Evolutionary conservation across 805 yeast species (phyloP), one percentile per base, ranked within the genome.

Genomic region (Saccharomyces paradoxus): DNA sequence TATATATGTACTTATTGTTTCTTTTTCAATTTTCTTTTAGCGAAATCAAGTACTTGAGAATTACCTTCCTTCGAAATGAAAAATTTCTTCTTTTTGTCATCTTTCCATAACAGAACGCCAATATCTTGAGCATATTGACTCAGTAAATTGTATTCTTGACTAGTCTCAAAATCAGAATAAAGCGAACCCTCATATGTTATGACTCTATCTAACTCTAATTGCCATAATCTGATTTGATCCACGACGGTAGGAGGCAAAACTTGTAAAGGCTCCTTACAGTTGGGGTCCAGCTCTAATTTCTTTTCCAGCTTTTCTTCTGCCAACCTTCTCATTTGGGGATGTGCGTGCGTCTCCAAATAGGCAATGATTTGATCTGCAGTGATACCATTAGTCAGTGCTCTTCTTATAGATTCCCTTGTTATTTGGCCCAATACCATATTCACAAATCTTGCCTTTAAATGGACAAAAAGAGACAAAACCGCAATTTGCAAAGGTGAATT

Each of bases 191-290:
- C 89, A 51, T 82, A 87, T 0, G 94, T 81, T 61, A 87, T 84
- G 59, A 94, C 88, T 71, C 99, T 81, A 69, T 94, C 98, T 73
- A 91, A 72, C 68, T 94, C 99, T 56, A 94, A 75, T 73, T 94
- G 98, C 99, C 99, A 94, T 52, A 94, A 76, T 66, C 84, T 85
- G 62, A 94, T 88, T 69, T 94, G 99, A 71, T 94, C 99, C 1
- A 89, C 87, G n/a, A 94, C 96, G 0, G 96, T 94, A 0, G 98
- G 96, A 3, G 98, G 98, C 5, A 87, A 68, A 12, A 94, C 74
- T 64, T 84, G 84, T 55, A 83, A 63, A 58, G 79, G 67, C 60
- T 82, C 80, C 58, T 78, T 78, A 7, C 77, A 71, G 13, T 73
- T 74, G 5, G 73, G 67, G 48, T 73, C 76, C 56, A 83, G 78